Percentiles rank a stretch among this genome's conserved stretches.
phyloP scores from a whole-genome alignment of 1,284 basidiomycete genomes.

The Cutaneotrichosporon sp. region DNA sequence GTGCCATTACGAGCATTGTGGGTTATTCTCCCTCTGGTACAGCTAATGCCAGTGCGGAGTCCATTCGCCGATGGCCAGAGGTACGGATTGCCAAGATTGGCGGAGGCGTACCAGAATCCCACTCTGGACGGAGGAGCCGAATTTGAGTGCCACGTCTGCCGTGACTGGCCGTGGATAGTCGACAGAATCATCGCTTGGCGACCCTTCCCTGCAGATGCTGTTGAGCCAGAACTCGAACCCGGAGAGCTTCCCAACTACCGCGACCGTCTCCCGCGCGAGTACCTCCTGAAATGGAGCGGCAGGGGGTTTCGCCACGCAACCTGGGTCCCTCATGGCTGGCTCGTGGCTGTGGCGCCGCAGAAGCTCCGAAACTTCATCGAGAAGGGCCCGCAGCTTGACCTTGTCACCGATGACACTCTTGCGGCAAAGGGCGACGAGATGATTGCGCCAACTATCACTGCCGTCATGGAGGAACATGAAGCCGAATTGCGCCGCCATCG shows the following conservation, averaged over 20 bases:
- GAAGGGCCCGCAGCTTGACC: constrained; percentile 66
- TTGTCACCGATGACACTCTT: constrained; percentile 57
- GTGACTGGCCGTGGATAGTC: constrained; percentile 67
- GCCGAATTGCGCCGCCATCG: constrained; percentile 1
- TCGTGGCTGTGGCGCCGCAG: constrained; percentile 62
- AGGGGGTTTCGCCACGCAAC: constrained; percentile 69
- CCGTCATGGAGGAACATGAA: constrained; percentile 48
- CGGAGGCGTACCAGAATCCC: constrained; percentile 61
- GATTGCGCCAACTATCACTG: constrained; percentile 43
- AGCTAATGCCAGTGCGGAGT: constrained; percentile 28
- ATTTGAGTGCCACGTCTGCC: constrained; percentile 80
- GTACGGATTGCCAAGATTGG: constrained; percentile 26
- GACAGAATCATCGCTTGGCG: constrained; percentile 89
- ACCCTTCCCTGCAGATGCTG: constrained; percentile 65
- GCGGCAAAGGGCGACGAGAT: constrained; percentile 51
- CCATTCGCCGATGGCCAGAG: constrained; percentile 25
- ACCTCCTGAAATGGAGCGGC: constrained; percentile 81
- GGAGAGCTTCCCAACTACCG: constrained; percentile 61
- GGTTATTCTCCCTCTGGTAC: constrained; percentile 10
- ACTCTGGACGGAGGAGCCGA: constrained; percentile 42
- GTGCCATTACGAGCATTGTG: constrained; percentile 70
- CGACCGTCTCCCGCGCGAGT: constrained; percentile 70
- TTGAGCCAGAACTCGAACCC: constrained; percentile 56
- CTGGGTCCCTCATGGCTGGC: constrained; percentile 91
- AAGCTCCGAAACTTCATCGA: constrained; percentile 75